Evolutionary conservation across 2,329 filamentous ascomycete genomes (phyloP), one percentile per base, ranked within the genome.

Genomic region (Botrytis pseudocinerea): DNA sequence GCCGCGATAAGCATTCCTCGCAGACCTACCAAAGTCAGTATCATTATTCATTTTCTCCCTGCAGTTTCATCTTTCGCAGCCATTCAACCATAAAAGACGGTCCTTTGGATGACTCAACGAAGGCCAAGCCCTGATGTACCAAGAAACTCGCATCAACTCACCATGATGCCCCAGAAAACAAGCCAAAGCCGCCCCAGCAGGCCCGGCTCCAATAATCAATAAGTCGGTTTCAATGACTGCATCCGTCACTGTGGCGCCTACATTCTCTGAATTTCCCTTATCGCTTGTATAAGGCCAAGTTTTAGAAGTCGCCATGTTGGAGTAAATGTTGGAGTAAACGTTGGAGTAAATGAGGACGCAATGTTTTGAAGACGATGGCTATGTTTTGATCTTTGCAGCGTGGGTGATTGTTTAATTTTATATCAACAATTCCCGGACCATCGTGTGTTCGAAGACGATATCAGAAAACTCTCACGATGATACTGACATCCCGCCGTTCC

Each of bases 1-100:
- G 83, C 78, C 10, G 84, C 84, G 69, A 91, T 82, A 75, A 90
- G 84, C 62, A 90, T 83, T 0, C 89, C 89, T 44, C 81, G 85
- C 6, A 87, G 78, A 2, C 83, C 85, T 86, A 63, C 25, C 38
- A 61, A 16, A 4, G 12, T 70, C 12, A 70, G 68, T 63, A 62
- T 59, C 28, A 7, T n/a, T n/a, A 25, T n/a, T n/a, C 14, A 42
- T 32, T 42, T 18, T 32, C 16, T 32, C 2, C 18, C n/a, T 28
- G 6, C 65, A 14, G 14, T 2, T 5, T 14, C 8, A 22, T 5
- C 54, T 68, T 18, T 32, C 35, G 5, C 25, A 42, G 25, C 5
- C 9, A 3, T 40, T 14, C 16, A 4, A 2, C 16, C 32, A 40
- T 1, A 10, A 42, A n/a, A 44, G 7, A 28, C 14, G 8, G 14